Percentiles rank a stretch among this genome's conserved stretches.
These are phyloP conservation scores for Turnera subulata DNA, from an alignment of 345 rosid genomes.

Conservation along the genomic window DNA sequence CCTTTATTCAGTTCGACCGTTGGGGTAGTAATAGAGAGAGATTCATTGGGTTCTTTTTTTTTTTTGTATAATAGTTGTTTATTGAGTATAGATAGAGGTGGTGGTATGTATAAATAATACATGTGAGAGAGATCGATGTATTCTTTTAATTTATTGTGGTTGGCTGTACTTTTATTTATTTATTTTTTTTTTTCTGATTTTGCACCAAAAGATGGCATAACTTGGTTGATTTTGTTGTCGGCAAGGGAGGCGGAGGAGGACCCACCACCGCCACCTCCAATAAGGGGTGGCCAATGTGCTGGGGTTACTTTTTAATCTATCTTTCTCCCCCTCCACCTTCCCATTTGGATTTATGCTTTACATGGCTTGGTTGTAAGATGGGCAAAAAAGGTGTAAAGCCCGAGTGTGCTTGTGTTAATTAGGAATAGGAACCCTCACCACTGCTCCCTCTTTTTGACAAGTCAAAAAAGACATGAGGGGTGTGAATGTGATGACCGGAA, in stretches of 20 bases:
- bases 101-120: not conserved
- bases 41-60: not conserved
- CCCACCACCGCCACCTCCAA: not conserved
- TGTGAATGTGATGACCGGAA: not conserved
- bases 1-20: not conserved
- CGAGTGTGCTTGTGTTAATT: not conserved
- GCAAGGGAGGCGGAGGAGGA: not conserved
- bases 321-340: too few relatives aligned
- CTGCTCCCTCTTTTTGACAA: not conserved
- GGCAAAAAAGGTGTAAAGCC: too few relatives aligned
- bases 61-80: constrained; percentile 10
- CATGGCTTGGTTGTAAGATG: too few relatives aligned
- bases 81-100: constrained; percentile 2
- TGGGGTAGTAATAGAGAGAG: not conserved
- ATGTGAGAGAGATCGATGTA: constrained; percentile 5
- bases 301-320: not conserved
- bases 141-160: not conserved
- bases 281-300: not conserved
- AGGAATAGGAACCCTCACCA: not conserved
- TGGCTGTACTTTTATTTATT: not conserved
- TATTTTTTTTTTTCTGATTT: not conserved
- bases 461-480: not conserved
- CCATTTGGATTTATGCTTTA: too few relatives aligned
- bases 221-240: not conserved
- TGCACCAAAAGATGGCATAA: not conserved